Evolutionary conservation across 75 land plant genomes (phyloP).

Genomic region (Cupressus sempervirens): DNA sequence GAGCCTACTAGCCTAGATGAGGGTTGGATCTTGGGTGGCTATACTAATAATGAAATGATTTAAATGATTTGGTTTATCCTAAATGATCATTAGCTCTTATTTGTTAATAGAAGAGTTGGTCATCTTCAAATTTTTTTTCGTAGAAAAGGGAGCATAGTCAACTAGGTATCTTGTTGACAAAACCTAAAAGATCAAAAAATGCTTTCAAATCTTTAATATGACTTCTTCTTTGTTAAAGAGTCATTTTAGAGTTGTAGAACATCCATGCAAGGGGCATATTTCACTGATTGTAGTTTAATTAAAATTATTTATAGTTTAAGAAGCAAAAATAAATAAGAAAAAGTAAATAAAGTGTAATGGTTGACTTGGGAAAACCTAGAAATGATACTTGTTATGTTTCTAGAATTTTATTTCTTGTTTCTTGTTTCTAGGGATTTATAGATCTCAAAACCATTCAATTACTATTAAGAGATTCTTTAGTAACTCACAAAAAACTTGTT

Average conservation of each 20-base stretch:
- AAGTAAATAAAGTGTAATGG: too few relatives aligned
- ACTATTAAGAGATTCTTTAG: background rate
- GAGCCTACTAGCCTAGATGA: too few relatives aligned
- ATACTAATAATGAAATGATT: too few relatives aligned
- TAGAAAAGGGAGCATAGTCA: background rate
- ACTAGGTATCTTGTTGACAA: background rate
- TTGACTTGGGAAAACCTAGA: background rate
- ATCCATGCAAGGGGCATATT: background rate
- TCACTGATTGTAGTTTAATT: background rate
- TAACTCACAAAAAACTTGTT: background rate
- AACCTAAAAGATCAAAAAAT: background rate
- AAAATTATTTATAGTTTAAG: background rate
- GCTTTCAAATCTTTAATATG: background rate
- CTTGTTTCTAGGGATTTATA: background rate
- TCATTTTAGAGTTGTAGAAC: background rate
- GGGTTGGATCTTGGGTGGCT: too few relatives aligned
- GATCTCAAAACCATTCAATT: background rate
- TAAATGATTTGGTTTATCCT: too few relatives aligned
- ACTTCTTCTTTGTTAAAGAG: background rate
- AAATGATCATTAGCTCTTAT: background rate
- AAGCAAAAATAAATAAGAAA: too few relatives aligned
- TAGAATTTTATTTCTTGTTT: background rate
- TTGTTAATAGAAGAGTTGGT: background rate
- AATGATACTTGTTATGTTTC: background rate
- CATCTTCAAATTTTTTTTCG: background rate